Base-by-base conservation (phyloP, 2,329 filamentous ascomycete genomes). In the Leptodontidium sp. region DNA sequence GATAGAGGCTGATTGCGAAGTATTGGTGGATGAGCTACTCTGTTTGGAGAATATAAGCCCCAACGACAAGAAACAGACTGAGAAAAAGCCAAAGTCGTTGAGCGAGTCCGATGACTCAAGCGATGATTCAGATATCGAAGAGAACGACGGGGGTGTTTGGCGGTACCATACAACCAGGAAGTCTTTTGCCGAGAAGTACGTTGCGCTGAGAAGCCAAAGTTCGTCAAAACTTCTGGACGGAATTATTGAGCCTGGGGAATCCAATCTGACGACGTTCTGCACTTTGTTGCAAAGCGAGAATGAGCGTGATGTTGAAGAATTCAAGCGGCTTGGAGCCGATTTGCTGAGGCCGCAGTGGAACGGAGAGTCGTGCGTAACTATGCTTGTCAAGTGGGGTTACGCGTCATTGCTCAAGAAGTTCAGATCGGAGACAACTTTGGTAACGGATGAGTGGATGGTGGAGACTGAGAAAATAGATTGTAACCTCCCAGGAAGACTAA, bases 301-400 rank as follows among this genome's bases (percentile, higher is more conserved):
- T 35, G 55, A 65, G 14, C 15, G 21, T 45, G 68, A 57, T 17
- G 65, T 70, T 26, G 61, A 61, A 35, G 57, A 62, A n/a, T 57
- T 67, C 45, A 40, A 63, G 32, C 9, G 45, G 14, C 15, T 57
- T 21, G 67, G 52, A 6, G 63, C 63, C 17, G 52, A 65, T 49
- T 14, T 65, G 12, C 52, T 67, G 17, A 61, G 26, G 8, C 64
- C 65, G 26, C 32, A 35, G 2, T 49, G 26, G 45, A 43, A 66
- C 43, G 59, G 59, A 11, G 43, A 61, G 47, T 55, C 59, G 17
- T 66, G 50, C 43, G 32, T 70, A n/a, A 59, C 62, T 8, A 26
- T 67, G 7, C 21, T 72, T 29, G 68, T 62, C 4, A 57, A 57
- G 24, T 68, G 43, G n/a, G 72, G 72, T 2, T 64, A 71, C 38